phyloP scores from a whole-genome alignment of 1,139 yeast genomes.

The Hyphopichia khmerensis region DNA sequence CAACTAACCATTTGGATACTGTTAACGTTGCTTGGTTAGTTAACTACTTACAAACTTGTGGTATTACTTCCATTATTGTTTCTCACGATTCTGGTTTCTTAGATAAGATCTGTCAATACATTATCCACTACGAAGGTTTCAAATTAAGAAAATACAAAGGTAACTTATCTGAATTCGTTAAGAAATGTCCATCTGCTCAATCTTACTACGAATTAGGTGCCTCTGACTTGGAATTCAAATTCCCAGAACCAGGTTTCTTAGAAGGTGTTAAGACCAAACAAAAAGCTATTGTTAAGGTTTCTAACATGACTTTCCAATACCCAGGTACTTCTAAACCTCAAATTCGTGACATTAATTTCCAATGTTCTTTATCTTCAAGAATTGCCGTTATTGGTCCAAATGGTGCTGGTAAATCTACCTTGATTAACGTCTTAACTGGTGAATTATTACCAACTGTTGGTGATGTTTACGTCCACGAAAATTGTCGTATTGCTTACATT shows the following conservation, averaged over 20 bases:
- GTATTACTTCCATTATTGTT: slow-evolving; percentile 95
- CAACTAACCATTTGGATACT: slow-evolving; percentile 99
- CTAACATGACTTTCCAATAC: slow-evolving; percentile 97
- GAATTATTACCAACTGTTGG: slow-evolving; percentile 96
- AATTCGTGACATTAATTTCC: slow-evolving; percentile 87
- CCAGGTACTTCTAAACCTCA: slow-evolving; percentile 98
- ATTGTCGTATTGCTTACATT: slow-evolving; percentile 99
- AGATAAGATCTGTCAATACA: slow-evolving; percentile 96
- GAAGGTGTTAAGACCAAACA: slow-evolving; percentile 99
- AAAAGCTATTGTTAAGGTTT: slow-evolving; percentile 98
- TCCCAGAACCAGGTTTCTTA: slow-evolving; percentile 99
- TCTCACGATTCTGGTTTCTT: slow-evolving; percentile 99
- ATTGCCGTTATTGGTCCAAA: slow-evolving; percentile 99
- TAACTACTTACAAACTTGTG: slow-evolving; percentile 97
- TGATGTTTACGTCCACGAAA: slow-evolving; percentile 99
- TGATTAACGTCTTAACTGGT: slow-evolving; percentile 98
- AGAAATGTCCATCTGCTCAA: slow-evolving; percentile 98
- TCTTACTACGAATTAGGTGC: slow-evolving; percentile 99
- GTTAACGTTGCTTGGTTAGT: slow-evolving; percentile 99
- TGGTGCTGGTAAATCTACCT: slow-evolving; percentile 99
- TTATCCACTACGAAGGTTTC: slow-evolving; percentile 99
- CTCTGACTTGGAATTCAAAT: slow-evolving; percentile 89
- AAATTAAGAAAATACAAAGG: slow-evolving; percentile 99
- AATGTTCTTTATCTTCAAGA: slow-evolving; percentile 98
- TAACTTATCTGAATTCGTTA: slow-evolving; percentile 97